Percentiles rank a stretch among this genome's conserved stretches.
These are phyloP conservation scores for Eragrostis tef DNA, from an alignment of 202 grass and related monocot genomes.

Conservation along the genomic window DNA sequence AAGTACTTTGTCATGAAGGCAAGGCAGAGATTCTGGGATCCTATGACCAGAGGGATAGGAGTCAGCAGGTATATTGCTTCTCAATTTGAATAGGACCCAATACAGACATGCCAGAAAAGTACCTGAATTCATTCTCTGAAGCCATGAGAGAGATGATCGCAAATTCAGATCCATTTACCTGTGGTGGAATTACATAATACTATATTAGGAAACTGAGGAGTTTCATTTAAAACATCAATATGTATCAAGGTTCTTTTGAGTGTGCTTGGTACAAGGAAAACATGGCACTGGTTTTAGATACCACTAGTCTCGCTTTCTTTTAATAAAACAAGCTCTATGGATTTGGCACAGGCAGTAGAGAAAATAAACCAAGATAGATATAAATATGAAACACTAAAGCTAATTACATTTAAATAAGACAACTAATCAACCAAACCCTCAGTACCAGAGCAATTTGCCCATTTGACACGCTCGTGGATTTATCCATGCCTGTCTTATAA, in stretches of 20 bases:
- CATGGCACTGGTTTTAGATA: slow-evolving; percentile 33
- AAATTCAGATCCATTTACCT: slow-evolving; percentile 90
- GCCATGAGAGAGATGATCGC: slow-evolving; percentile 72
- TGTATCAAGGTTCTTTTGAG: slow-evolving; percentile 4
- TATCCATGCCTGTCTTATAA: slow-evolving; percentile 97
- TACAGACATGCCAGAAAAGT: slow-evolving; percentile 41
- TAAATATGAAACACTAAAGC: slow-evolving; percentile 38
- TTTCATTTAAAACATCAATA: slow-evolving; percentile 3
- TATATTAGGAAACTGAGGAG: slow-evolving; percentile 18
- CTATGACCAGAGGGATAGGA: slow-evolving; percentile 47
- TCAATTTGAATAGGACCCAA: slow-evolving; percentile 27
- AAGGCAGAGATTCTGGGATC: slow-evolving; percentile 84
- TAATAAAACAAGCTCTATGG: slow-evolving; percentile 25
- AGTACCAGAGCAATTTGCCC: slow-evolving; percentile 80
- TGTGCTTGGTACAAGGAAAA: slow-evolving; percentile 33
- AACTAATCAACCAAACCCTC: slow-evolving; percentile 32
- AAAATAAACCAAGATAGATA: slow-evolving; percentile 15
- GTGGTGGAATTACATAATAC: slow-evolving; percentile 29
- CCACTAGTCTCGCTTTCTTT: slow-evolving; percentile 5
- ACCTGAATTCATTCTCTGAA: slow-evolving; percentile 86
- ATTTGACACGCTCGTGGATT: slow-evolving; percentile 77
- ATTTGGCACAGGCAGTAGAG: slow-evolving; percentile 30
- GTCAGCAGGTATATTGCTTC: slow-evolving; percentile 2
- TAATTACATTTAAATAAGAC: slow-evolving; percentile 24
- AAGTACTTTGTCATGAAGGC: slow-evolving; percentile 92